Base-by-base conservation (phyloP, 257 asterid species). In the Solanum clarkiae region DNA sequence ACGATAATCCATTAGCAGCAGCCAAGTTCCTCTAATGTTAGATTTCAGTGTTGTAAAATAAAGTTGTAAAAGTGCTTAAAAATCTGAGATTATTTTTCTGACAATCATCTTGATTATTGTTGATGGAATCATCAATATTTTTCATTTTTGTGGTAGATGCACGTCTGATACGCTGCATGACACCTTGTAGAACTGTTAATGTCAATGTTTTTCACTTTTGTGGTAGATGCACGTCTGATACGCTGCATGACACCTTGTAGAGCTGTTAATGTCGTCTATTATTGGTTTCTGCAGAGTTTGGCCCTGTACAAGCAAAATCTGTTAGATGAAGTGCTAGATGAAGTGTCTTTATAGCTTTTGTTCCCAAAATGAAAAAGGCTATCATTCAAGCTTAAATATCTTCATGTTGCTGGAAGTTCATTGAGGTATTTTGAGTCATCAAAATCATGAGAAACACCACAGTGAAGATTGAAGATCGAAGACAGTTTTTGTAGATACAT, bases 271-370 rank as follows among this genome's bases (percentile, higher is more conserved):
- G 82, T 79, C 16, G 17, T 79, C 14, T 79, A 79, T 79, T 47
- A 15, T 26, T 24, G 3, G 54, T 86, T 87, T 45, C 65, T 89
- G 89, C 94, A 93, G 98, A 82, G 90, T 86, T 89, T 95, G 91
- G 95, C 97, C 68, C 80, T 69, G 72, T 91, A 93, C 75, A 89
- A 93, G 88, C 91, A 89, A 91, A 86, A 86, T 53, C 80, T 93
- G 84, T 54, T 79, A 53, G 98, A 91, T 59, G 91, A 90, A 91
- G 84, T 86, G 62, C 16, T 22, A 53, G 80, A 79, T 55, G 82
- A 77, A 77, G 82, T 79, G 65, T 79, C 82, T 5, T 79, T 79
- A 18, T 77, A 77, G 26, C 47, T 15, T 47, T 47, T 77, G 8
- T n/a, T 10, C 60, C 82, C 0, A 2, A 24, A 7, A 24, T 8